phyloP scores from a whole-genome alignment of 495 filamentous ascomycete species.

The Apodospora peruviana region DNA sequence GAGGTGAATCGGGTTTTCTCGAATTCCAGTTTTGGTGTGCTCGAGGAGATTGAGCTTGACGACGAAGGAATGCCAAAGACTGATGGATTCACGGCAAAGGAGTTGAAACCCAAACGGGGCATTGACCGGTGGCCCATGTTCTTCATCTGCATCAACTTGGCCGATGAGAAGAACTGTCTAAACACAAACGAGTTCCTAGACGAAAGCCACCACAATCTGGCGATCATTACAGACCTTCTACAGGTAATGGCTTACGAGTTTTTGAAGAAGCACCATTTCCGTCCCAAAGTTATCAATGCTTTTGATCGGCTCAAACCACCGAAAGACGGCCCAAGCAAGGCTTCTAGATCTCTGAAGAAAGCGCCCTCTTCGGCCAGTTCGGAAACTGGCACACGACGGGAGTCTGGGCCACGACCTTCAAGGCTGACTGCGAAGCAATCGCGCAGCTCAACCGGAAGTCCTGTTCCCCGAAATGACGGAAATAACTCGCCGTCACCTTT shows the following conservation, averaged over 20 bases:
- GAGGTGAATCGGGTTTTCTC: slow-evolving; percentile 75
- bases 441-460: background rate
- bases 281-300: slow-evolving; percentile 35
- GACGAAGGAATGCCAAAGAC: slow-evolving; percentile 22
- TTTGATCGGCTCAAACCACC: slow-evolving; percentile 13
- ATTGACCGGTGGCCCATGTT: slow-evolving; percentile 91
- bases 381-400: background rate
- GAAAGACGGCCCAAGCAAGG: background rate
- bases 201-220: slow-evolving; percentile 30
- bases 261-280: slow-evolving; percentile 60
- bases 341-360: background rate
- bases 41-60: slow-evolving; percentile 39
- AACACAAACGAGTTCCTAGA: slow-evolving; percentile 31
- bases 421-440: background rate
- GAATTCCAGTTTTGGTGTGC: slow-evolving; percentile 69
- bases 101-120: slow-evolving; percentile 57
- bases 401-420: background rate
- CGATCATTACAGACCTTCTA: slow-evolving; percentile 53
- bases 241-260: slow-evolving; percentile 61
- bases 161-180: slow-evolving; percentile 4
- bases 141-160: slow-evolving; percentile 62
- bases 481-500: slow-evolving; percentile 44
- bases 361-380: background rate
- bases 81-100: slow-evolving; percentile 48
- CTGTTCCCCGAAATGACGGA: background rate